Evolutionary conservation across 2,329 filamentous ascomycete species (phyloP), one percentile per base, ranked within the genome.

Genomic region (Colletotrichum lupini): DNA sequence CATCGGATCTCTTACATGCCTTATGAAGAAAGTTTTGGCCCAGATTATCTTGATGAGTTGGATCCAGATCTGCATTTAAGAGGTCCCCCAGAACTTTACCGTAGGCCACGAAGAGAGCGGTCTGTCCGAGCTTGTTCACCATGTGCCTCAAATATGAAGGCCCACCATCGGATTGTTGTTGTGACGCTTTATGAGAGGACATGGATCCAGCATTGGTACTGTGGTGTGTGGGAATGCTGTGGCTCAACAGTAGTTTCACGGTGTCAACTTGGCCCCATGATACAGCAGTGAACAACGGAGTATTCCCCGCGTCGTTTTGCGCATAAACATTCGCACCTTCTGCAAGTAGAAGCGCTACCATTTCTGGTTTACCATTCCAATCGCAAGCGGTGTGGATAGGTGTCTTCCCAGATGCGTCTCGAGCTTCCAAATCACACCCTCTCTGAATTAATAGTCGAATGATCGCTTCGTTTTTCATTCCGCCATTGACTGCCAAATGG

Each of bases 61-160:
- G 35, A 24, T 65, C 16, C n/a, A 56, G 5, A n/a, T 19, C 61
- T 24, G 12, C 14, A 28, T 26, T 26, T 1, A 65, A 8, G 0
- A 64, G 8, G 7, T 1, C 9, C 1, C 0, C 1, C 19, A 52
- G 0, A 26, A 4, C 4, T 26, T 26, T 26, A 4, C 3, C 1
- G 24, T 26, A 26, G 24, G 24, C 24, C 24, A 26, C 4, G 26
- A 56, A 65, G 3, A 65, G 2, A 12, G n/a, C 46, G 4, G 62
- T 56, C 24, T 7, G 12, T 22, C 62, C 42, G 16, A 7, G 5
- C 4, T 19, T 46, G 37, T 46, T 46, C 14, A 19, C 37, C 6
- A 42, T 16, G 37, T 19, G 37, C 37, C 37, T 42, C 1, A 6
- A 19, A 16, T 42, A 0, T 2, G 16, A 2, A 42, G 6, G 37